Evolutionary conservation across 208 protist genomes (phyloP).

Genomic region (Naegleria fowleri): DNA sequence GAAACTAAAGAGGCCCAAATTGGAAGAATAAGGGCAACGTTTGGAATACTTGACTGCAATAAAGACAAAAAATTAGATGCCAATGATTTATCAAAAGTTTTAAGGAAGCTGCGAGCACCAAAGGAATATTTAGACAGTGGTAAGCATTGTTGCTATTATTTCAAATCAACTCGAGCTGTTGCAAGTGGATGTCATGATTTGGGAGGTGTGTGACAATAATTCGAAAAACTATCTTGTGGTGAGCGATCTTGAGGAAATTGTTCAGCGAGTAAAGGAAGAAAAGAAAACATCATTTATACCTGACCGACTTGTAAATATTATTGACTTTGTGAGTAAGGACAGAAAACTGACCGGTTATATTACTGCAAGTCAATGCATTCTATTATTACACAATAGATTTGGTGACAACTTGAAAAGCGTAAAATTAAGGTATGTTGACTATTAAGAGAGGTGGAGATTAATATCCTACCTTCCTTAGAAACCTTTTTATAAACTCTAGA

Average conservation of each 20-base stretch:
- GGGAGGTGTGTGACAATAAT: neutral
- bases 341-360: neutral
- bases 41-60: neutral
- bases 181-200: neutral
- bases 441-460: too few relatives aligned
- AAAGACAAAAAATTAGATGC: neutral
- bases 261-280: neutral
- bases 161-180: neutral
- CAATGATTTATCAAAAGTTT: neutral
- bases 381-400: conserved; percentile 23
- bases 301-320: neutral
- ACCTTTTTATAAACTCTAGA: neutral
- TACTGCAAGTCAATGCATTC: conserved; percentile 19
- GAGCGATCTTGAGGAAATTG: neutral
- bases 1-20: neutral
- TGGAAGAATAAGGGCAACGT: neutral
- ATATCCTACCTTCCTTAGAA: neutral
- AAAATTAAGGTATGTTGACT: neutral
- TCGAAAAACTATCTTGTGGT: neutral
- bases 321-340: conserved; percentile 23
- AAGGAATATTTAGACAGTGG: neutral
- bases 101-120: neutral
- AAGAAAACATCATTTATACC: neutral
- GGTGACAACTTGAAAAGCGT: neutral
- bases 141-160: neutral